A percentile compares a stretch with the other conserved stretches of the same genome.
phyloP scores from a whole-genome alignment of 2,329 filamentous ascomycete species.

The Phyllosticta paracitricarpa region DNA sequence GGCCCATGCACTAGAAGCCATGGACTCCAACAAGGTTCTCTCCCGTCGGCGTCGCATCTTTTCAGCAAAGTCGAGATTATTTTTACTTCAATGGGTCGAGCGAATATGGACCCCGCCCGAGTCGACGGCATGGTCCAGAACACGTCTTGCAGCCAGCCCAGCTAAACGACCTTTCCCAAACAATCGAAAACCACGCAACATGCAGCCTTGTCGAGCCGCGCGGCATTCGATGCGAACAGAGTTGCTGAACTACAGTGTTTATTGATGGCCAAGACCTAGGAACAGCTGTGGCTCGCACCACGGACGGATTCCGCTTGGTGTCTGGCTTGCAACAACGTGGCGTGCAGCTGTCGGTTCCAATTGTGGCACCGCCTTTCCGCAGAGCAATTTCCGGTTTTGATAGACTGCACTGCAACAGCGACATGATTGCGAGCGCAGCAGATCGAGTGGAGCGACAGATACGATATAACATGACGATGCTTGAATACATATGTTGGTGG shows the following conservation, averaged over 20 bases:
- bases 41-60: not conserved
- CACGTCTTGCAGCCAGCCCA: not conserved
- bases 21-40: not conserved
- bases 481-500: too few species aligned
- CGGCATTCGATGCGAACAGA: not conserved
- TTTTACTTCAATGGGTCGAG: not conserved
- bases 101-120: not conserved
- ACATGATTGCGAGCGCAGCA: not conserved
- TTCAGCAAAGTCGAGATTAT: not conserved
- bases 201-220: not conserved
- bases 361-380: conserved; percentile 6
- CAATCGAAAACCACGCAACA: not conserved
- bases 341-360: not conserved
- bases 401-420: not conserved
- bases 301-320: too few species aligned
- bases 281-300: too few species aligned
- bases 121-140: not conserved
- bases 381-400: conserved; percentile 7
- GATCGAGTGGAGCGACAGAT: too few species aligned
- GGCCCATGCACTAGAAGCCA: not conserved
- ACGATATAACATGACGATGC: not conserved
- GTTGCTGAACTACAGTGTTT: too few species aligned
- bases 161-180: not conserved
- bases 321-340: not conserved
- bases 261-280: too few species aligned